phyloP scores from a whole-genome alignment of 2,329 filamentous ascomycete genomes.

The Fusarium vanettenii region DNA sequence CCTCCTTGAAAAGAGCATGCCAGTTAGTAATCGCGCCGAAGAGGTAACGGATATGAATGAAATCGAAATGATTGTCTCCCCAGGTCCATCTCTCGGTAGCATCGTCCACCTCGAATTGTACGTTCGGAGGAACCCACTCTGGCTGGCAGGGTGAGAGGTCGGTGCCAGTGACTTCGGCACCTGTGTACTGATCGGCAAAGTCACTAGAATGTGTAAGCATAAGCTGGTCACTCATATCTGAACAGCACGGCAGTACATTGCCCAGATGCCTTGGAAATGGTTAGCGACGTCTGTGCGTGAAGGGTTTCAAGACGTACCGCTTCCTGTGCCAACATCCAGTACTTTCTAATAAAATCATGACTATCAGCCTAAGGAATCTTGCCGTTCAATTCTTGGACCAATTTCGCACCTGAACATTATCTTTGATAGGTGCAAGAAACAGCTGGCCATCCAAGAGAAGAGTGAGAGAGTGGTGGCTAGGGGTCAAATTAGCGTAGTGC shows the following conservation, averaged over 20 bases:
- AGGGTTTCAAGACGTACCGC: conserved; percentile 1
- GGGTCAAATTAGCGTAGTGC: not conserved
- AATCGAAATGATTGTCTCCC: conserved; percentile 10
- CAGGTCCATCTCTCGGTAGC: conserved; percentile 13
- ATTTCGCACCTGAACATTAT: conserved; percentile 1
- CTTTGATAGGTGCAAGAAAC: conserved; percentile 12
- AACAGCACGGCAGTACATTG: not conserved
- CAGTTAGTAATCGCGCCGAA: conserved; percentile 14
- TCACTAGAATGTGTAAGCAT: not conserved
- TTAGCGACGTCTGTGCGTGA: not conserved
- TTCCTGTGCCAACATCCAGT: conserved; percentile 39
- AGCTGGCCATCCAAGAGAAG: conserved; percentile 7
- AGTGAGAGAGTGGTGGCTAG: conserved; percentile 19
- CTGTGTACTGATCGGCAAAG: conserved; percentile 16
- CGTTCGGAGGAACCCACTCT: conserved; percentile 11
- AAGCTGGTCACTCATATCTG: not conserved
- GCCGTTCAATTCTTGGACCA: rapidly evolving
- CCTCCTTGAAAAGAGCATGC: conserved; percentile 7
- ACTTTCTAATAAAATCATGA: conserved; percentile 2
- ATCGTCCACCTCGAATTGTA: conserved; percentile 20
- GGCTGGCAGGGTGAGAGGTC: conserved; percentile 18
- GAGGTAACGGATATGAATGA: conserved; percentile 18
- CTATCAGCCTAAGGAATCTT: not conserved
- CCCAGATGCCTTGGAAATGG: conserved; percentile 1
- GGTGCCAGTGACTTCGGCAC: conserved; percentile 7